These are phyloP conservation scores for Neospermospora avenae DNA, from an alignment of 2,329 filamentous ascomycete species.

Conservation along the genomic window DNA sequence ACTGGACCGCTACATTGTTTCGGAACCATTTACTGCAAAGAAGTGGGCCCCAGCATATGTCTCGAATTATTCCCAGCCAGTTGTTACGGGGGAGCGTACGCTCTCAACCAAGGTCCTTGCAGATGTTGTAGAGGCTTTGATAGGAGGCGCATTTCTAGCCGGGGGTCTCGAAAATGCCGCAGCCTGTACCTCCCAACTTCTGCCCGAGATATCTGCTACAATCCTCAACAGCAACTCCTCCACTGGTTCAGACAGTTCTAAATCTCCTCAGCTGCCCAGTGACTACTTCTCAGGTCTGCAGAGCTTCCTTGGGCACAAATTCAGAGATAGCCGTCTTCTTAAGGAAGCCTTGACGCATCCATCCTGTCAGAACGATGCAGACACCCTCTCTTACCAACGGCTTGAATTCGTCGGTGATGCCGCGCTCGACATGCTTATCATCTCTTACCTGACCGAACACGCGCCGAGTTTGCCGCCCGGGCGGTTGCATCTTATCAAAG, in stretches of 20 bases:
- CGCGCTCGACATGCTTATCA: slow-evolving; percentile 75
- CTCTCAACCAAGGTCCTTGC: slow-evolving; percentile 78
- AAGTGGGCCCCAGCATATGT: slow-evolving; percentile 71
- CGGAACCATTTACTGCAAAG: slow-evolving; percentile 59
- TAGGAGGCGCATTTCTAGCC: slow-evolving; percentile 68
- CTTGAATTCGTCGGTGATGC: slow-evolving; percentile 88
- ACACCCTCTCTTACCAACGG: slow-evolving; percentile 56
- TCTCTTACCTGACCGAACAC: slow-evolving; percentile 51
- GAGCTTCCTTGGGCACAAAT: slow-evolving; percentile 58
- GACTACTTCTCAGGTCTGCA: slow-evolving; percentile 46
- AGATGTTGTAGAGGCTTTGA: slow-evolving; percentile 81
- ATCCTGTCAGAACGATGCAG: slow-evolving; percentile 46
- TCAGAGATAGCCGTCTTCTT: slow-evolving; percentile 58
- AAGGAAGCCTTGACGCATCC: slow-evolving; percentile 78
- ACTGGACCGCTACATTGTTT: slow-evolving; percentile 73
- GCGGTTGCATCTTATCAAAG: slow-evolving; percentile 71
- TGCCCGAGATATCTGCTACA: no score
- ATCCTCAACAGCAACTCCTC: no score
- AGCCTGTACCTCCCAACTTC: no score
- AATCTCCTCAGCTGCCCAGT: no score
- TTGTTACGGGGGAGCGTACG: slow-evolving; percentile 24
- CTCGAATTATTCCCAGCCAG: slow-evolving; percentile 38
- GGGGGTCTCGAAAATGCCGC: no score
- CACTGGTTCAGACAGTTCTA: no score
- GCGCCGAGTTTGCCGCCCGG: slow-evolving; percentile 43